These are phyloP conservation scores for Crithidia brevicula DNA, from an alignment of 208 protist species.

Conservation along the genomic window DNA sequence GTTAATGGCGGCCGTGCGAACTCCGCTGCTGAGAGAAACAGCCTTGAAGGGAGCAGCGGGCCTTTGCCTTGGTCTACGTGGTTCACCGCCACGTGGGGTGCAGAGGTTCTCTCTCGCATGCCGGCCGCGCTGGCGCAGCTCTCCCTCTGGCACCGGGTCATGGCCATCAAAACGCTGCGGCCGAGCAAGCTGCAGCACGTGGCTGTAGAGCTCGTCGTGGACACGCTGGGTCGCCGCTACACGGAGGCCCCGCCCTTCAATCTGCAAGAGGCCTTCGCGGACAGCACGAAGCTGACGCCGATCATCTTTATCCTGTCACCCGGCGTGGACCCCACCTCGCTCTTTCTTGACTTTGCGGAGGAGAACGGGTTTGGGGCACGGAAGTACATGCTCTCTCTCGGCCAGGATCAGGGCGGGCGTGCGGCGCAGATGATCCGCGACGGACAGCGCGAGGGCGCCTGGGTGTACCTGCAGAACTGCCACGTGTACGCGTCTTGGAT, in stretches of 20 bases:
- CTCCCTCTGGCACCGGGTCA: conserved; percentile 81
- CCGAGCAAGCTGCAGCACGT: conserved; percentile 87
- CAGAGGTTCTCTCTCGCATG: conserved; percentile 58
- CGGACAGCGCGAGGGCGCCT: conserved; percentile 78
- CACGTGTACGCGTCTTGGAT: conserved; percentile 96
- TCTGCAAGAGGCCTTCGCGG: conserved; percentile 86
- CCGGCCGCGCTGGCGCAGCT: conserved; percentile 45
- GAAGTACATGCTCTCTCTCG: conserved; percentile 92
- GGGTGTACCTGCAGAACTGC: conserved; percentile 97
- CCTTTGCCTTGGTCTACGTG: conserved; percentile 75
- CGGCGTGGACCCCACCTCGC: conserved; percentile 92
- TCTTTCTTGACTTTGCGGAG: conserved; percentile 92
- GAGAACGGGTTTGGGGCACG: conserved; percentile 84
- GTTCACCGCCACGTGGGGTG: conserved; percentile 82
- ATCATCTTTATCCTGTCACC: conserved; percentile 95
- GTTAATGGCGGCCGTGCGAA: background rate
- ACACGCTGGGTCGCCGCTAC: conserved; percentile 82
- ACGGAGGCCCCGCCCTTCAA: conserved; percentile 83
- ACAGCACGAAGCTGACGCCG: conserved; percentile 87
- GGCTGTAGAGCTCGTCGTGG: conserved; percentile 59
- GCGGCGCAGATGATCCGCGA: conserved; percentile 89
- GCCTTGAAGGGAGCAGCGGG: conserved; percentile 16
- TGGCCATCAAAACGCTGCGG: conserved; percentile 84
- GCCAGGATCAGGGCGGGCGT: conserved; percentile 94
- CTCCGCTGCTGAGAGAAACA: no score